A percentile compares a stretch with the other conserved stretches of the same genome.
These are phyloP conservation scores for Suaeda aralocaspica DNA, from an alignment of 148 eudicot genomes.

Conservation along the genomic window DNA sequence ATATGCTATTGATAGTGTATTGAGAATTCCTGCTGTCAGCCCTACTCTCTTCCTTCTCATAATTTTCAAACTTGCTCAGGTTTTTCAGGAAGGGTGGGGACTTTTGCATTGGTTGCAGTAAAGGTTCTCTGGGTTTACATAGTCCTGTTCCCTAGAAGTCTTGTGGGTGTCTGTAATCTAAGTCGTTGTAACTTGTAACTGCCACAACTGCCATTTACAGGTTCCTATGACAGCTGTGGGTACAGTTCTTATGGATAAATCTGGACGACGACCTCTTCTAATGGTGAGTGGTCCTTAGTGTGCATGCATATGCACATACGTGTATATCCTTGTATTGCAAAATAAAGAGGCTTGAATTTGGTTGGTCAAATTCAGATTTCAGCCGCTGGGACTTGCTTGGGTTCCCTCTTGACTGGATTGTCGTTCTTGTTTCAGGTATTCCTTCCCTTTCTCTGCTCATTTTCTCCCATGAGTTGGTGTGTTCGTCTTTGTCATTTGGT, in stretches of 20 bases:
- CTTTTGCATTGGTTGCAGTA: conserved; percentile 47
- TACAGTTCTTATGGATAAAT: conserved; percentile 49
- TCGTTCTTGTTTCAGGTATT: conserved; percentile 87
- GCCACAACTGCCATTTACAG: conserved; percentile 34
- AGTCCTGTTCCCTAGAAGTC: not conserved
- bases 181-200: conserved; percentile 1
- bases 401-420: conserved; percentile 52
- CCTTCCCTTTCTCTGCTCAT: not conserved
- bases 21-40: not conserved
- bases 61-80: conserved; percentile 29
- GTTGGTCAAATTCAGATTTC: conserved; percentile 49
- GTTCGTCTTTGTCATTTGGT: not conserved
- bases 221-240: conserved; percentile 52
- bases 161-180: not conserved
- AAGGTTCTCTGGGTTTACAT: conserved; percentile 36
- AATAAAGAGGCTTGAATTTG: conserved; percentile 1
- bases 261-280: conserved; percentile 59
- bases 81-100: conserved; percentile 55
- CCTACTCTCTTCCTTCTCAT: not conserved
- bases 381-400: conserved; percentile 83
- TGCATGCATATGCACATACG: not conserved
- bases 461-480: not conserved
- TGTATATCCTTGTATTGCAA: not conserved
- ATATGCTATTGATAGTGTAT: not conserved
- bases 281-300: conserved; percentile 35